Evolutionary conservation across 257 asterid species (phyloP), one percentile per base, ranked within the genome.

Genomic region (Solanum megistacrolobum): DNA sequence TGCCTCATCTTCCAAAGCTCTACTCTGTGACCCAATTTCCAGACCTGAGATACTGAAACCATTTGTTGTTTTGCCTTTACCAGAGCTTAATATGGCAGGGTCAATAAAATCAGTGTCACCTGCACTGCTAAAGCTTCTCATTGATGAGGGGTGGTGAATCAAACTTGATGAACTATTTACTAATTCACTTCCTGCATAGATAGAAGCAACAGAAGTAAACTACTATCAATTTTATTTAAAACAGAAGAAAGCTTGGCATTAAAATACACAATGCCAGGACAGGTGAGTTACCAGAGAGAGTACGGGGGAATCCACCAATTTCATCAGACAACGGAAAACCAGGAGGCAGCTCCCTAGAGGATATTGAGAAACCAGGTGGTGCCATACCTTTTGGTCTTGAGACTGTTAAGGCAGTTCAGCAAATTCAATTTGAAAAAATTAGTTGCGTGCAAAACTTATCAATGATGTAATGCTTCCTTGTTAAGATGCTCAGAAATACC

Each of bases 281-380:
- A 72, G 87, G 48, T 31, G 71, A 68, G 74, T 89, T 92, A 89
- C 98, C 98, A 87, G 97, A 93, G 35, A 96, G 88, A 60, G 92
- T 84, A 55, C 89, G 94, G 78, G 92, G 86, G 48, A 92, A 88
- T 48, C 89, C 60, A 62, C 92, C 91, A 7, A 90, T 87, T 87
- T 94, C 93, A 83, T 94, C 97, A 60, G 90, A 69, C 83, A 93
- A 29, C 4, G 95, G 91, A 90, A 95, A 96, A 52, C 98, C 98
- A 25, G 98, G 98, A 83, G 98, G 98, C 78, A 95, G 95, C 86
- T 93, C 98, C 90, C 98, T 92, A 48, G 94, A 88, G 88, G 96
- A 92, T 87, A 90, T 88, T 6, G 96, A 88, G 93, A 96, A 94
- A 38, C 99, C 98, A 29, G 99, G 98, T 3, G 99, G 98, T 88